Conservation (phyloP, 345 rosid species). For the Gossypium rotundifolium region DNA sequence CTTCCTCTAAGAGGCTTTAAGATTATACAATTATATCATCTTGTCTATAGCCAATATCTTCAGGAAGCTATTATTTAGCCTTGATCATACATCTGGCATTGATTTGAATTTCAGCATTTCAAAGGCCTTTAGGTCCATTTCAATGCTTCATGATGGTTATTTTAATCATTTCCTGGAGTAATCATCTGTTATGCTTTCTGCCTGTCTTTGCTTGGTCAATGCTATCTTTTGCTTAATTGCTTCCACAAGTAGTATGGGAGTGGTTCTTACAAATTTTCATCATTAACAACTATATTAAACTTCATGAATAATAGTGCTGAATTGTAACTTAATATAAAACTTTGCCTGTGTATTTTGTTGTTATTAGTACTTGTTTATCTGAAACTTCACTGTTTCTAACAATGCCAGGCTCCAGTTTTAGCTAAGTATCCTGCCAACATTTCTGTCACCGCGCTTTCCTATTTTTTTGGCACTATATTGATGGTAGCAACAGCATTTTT, state of each 20-base stretch:
- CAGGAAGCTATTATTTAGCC: background rate
- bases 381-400: background rate
- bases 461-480: constrained; percentile 67
- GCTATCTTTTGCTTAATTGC: background rate
- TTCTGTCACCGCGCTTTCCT: constrained; percentile 78
- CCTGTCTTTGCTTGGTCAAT: background rate
- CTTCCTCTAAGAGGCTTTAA: background rate
- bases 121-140: background rate
- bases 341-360: constrained; percentile 8
- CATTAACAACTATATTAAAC: background rate
- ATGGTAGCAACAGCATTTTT: constrained; percentile 66
- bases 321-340: background rate
- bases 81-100: background rate
- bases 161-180: background rate
- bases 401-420: constrained; percentile 73
- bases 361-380: background rate
- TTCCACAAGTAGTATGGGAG: background rate
- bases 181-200: background rate
- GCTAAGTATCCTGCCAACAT: constrained; percentile 78
- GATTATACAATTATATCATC: background rate
- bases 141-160: background rate
- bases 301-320: background rate
- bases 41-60: background rate
- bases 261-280: background rate
- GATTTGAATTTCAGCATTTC: background rate